Percentiles rank a stretch among this genome's conserved stretches.
These are phyloP conservation scores for Flaveria brownii DNA, from an alignment of 129 eudicot genomes.

Conservation along the genomic window DNA sequence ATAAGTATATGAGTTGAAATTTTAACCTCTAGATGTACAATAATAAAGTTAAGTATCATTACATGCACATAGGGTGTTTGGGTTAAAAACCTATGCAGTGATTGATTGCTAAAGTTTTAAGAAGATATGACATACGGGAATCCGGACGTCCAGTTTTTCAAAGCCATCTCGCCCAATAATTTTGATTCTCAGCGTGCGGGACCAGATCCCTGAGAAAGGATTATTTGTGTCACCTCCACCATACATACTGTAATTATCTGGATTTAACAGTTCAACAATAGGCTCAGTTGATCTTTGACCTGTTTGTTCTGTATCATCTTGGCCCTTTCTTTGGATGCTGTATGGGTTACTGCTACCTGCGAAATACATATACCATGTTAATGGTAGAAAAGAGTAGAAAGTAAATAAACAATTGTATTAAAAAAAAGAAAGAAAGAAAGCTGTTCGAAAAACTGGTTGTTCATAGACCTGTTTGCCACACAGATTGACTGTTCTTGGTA, in stretches of 20 bases:
- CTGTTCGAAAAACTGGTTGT: conserved; percentile 13
- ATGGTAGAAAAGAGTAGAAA: conserved; percentile 19
- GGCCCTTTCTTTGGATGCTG: conserved; percentile 36
- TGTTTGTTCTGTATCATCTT: conserved; percentile 48
- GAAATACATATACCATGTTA: conserved; percentile 34
- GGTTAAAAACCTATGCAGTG: conserved; percentile 19
- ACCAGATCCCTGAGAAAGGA: conserved; percentile 76
- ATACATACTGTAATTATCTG: conserved; percentile 54
- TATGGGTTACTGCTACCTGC: conserved; percentile 51
- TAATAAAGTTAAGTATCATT: background rate
- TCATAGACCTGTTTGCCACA: conserved; percentile 51
- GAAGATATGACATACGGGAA: conserved; percentile 69
- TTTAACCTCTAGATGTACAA: background rate
- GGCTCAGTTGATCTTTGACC: conserved; percentile 48
- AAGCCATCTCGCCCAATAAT: conserved; percentile 81
- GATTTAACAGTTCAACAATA: conserved; percentile 67
- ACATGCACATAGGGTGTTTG: background rate
- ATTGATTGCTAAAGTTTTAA: background rate
- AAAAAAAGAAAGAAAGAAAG: no score
- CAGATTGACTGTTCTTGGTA: conserved; percentile 40
- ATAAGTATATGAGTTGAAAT: conserved; percentile 1
- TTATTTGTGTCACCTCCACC: conserved; percentile 48
- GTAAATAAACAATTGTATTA: background rate
- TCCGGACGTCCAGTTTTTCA: conserved; percentile 88
- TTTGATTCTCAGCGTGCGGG: conserved; percentile 80